These are phyloP conservation scores for Paratinospora sagittata DNA, from an alignment of 164 flowering plant genomes.

Conservation along the genomic window DNA sequence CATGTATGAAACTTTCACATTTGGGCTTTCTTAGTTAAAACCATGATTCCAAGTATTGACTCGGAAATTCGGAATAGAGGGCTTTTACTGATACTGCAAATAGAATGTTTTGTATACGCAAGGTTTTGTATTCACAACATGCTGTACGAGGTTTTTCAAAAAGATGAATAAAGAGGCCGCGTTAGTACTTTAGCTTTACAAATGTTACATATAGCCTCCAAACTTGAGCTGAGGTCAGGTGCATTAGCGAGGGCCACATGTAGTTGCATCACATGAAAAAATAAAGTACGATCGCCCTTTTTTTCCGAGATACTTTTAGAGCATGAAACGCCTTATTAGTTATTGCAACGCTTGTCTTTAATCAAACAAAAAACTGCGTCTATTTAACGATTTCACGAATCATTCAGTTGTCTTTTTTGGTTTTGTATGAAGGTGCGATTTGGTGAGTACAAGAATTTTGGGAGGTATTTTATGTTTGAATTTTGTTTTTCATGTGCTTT, in stretches of 20 bases:
- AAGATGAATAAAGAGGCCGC: no score
- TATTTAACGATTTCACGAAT: not conserved
- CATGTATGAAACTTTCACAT: not conserved
- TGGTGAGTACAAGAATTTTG: no score
- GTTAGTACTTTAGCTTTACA: no score
- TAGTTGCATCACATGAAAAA: not conserved
- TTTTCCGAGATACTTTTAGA: not conserved
- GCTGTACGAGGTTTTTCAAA: no score
- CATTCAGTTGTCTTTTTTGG: not conserved
- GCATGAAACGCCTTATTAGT: not conserved
- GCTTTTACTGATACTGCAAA: not conserved
- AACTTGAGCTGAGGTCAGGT: not conserved
- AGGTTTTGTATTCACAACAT: not conserved
- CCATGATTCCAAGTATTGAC: not conserved
- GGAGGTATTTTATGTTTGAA: not conserved
- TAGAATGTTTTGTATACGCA: not conserved
- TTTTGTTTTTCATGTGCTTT: not conserved
- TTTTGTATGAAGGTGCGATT: not conserved
- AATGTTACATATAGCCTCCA: not conserved
- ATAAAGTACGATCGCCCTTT: not conserved
- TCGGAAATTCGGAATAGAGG: not conserved
- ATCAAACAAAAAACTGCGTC: not conserved
- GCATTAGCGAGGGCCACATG: not conserved
- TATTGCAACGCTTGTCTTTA: not conserved
- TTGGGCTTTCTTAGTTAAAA: not conserved